Percentiles rank a stretch among this genome's conserved stretches.
Evolutionary conservation across 306 rosid species (phyloP).

Genomic region (Hippophae gyantsensis): DNA sequence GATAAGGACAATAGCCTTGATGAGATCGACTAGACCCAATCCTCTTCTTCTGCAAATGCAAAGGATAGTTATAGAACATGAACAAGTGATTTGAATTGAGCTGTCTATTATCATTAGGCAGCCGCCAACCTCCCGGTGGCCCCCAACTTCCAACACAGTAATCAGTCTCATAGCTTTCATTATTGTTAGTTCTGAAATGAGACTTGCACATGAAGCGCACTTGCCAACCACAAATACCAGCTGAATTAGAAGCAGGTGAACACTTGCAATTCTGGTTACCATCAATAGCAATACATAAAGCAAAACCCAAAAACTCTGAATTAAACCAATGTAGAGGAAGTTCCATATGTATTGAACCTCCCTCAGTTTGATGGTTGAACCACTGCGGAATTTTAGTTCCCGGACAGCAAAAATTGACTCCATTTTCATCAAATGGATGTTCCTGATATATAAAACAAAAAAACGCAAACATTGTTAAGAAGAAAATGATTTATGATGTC

Average conservation of each 20-base stretch:
- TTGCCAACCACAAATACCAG: not conserved
- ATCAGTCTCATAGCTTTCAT: not conserved
- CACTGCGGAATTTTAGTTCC: constrained; percentile 14
- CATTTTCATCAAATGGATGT: too few relatives aligned
- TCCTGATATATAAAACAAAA: too few relatives aligned
- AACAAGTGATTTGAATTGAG: constrained; percentile 1
- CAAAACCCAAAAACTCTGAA: constrained; percentile 4
- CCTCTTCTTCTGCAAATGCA: too few relatives aligned
- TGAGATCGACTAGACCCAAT: too few relatives aligned
- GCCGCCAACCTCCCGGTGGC: not conserved
- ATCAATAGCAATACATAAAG: constrained; percentile 1
- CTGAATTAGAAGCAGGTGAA: not conserved
- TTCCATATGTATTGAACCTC: not conserved
- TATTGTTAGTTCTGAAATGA: not conserved
- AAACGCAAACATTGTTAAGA: too few relatives aligned
- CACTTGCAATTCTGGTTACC: too few relatives aligned
- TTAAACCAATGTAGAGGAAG: constrained; percentile 4
- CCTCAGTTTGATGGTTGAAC: constrained; percentile 4
- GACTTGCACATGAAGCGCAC: not conserved
- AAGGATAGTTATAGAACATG: not conserved
- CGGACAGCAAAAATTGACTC: not conserved
- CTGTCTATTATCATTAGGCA: too few relatives aligned
- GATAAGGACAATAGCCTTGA: too few relatives aligned
- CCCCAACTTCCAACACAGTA: not conserved
- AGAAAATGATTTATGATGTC: too few relatives aligned